Base-by-base conservation (phyloP, 306 rosid species). In the Chamaecrista fasciculata region DNA sequence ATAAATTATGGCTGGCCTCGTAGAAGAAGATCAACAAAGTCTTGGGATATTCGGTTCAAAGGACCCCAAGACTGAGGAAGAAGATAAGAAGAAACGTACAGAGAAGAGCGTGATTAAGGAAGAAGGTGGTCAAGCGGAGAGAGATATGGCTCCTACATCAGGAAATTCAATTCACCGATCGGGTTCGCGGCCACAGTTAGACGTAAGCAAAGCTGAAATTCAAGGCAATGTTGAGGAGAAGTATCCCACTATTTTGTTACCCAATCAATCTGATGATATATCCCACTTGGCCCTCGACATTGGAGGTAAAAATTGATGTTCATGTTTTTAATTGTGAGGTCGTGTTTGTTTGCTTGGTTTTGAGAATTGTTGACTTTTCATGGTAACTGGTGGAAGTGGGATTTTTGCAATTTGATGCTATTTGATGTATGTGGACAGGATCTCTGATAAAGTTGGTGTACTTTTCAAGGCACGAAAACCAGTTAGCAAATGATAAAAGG, bases 391-490 rank as follows among this genome's bases (percentile, higher is more conserved):
- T 6, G 20, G 62, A 14, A 55, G 20, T 20, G 4, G 31, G 20
- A 6, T 56, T 69, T 65, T n/a, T 31, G 62, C 48, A 76, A 75
- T 10, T 51, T 55, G 47, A 67, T 34, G 64, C 59, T 48, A 18
- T 68, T 72, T 37, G 9, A 43, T 76, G 7, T 21, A 25, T 71
- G 24, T 69, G 78, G 76, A 73, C 87, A 95, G 99, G 99, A 48
- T 95, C 99, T 74, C 79, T 95, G 61, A 95, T 95, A 83, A 95
- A 95, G 84, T 89, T 95, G 82, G 92, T 95, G 48, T 91, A 95
- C 81, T 95, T 95, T 76, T 95, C 99, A 72, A 91, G 99, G 79
- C 99, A 73, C 4, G 99, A 88, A 80, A 79, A 83, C 46, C 87
- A 71, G 69, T 84, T 91, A 55, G 65, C 47, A 18, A 83, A 84